A percentile compares a stretch with the other conserved stretches of the same genome.
These are phyloP conservation scores for Porpolomopsis calyptriformis DNA, from an alignment of 768 basidiomycete species.

Conservation along the genomic window DNA sequence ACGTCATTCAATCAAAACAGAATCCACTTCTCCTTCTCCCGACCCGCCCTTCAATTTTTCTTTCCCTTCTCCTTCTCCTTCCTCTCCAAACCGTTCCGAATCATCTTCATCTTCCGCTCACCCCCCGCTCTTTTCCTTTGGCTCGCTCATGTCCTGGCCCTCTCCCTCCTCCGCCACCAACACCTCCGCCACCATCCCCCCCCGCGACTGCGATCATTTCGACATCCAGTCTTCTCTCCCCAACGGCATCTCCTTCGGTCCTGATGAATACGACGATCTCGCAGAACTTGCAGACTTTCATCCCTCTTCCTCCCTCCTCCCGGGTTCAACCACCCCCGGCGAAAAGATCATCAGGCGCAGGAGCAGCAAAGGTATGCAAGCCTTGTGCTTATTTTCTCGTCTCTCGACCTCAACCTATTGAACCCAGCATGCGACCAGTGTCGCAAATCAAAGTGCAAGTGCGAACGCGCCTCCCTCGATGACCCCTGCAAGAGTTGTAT, in stretches of 20 bases:
- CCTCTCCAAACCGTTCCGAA: conserved; percentile 24
- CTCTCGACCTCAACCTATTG: too few relatives aligned
- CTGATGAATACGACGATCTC: conserved; percentile 55
- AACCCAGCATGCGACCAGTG: conserved; percentile 75
- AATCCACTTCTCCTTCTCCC: conserved; percentile 30
- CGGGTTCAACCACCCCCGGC: conserved; percentile 11
- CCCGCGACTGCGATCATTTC: conserved; percentile 1
- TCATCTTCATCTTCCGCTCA: conserved; percentile 10
- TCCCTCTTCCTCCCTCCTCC: conserved; percentile 14
- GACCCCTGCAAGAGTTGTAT: conserved; percentile 71
- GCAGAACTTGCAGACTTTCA: conserved; percentile 41
- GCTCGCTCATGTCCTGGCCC: conserved; percentile 8
- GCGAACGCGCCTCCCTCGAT: conserved; percentile 51
- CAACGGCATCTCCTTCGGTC: conserved; percentile 30
- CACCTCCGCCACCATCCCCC: not conserved
- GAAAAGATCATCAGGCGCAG: conserved; percentile 54
- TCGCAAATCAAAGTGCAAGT: conserved; percentile 84
- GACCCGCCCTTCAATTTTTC: conserved; percentile 32
- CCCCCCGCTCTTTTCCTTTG: not conserved
- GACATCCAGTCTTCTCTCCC: conserved; percentile 11
- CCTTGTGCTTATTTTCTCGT: too few relatives aligned
- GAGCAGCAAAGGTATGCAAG: conserved; percentile 55
- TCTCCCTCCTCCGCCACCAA: conserved; percentile 1
- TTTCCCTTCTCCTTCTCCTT: conserved; percentile 26
- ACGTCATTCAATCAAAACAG: conserved; percentile 28